Evolutionary conservation across 306 rosid species (phyloP), one percentile per base, ranked within the genome.

Genomic region (Glycyrrhiza uralensis): DNA sequence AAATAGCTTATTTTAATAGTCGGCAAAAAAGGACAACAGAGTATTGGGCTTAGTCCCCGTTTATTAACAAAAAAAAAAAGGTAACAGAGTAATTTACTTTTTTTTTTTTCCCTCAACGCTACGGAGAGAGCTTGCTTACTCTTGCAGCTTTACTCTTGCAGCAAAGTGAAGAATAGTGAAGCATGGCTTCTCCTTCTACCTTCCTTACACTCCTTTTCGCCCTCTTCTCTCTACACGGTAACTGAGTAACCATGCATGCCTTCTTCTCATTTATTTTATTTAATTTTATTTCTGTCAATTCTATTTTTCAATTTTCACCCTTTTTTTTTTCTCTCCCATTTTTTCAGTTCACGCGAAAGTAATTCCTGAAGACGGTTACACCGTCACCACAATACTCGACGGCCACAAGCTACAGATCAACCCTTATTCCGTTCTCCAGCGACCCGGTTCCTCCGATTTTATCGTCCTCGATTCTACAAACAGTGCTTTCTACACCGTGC

Each of bases 331-430:
- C 2, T 7, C 5, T 20, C 2, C 7, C 19, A 8, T 2, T 42
- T 64, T 45, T 69, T 52, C 90, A 78, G 95, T 29, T 51, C 24
- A 75, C 9, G 72, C 86, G 50, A 59, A 49, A 1, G n/a, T 86
- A 7, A 74, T 87, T 8, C 47, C 66, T 0, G 97, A 88, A 58
- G 82, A 91, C 3, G 95, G 97, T 14, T 91, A 81, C 81, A 67
- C 87, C 0, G 79, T 91, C 44, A 67, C 77, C 74, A 91, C 97
- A 17, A 14, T 85, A 32, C 67, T 88, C 85, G 82, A 87, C 72
- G 97, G 97, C 57, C 70, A 87, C 88, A 88, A 87, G 75, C 71
- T 77, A 59, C 24, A 28, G 1, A 44, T 91, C 17, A 76, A 82
- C 38, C 92, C 91, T 0, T 26, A 14, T 44, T 7, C 82, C 11